phyloP scores from a whole-genome alignment of 176 grass and related monocot species.

The Phragmites australis region DNA sequence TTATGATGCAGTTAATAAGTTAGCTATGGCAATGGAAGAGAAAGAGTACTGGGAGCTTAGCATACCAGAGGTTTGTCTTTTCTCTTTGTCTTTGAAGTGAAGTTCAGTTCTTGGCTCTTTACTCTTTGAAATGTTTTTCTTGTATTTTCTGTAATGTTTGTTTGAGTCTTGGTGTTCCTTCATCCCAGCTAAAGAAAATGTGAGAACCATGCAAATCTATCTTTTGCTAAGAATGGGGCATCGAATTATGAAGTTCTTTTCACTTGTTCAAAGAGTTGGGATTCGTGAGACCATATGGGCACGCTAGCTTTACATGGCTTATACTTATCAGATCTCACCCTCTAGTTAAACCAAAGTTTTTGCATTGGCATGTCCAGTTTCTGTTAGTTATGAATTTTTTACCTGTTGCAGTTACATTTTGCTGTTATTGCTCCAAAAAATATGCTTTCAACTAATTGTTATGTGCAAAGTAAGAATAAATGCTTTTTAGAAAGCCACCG shows the following conservation, averaged over 20 bases:
- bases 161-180: slow-evolving; percentile 1
- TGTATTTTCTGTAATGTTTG: slow-evolving; percentile 6
- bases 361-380: neutral
- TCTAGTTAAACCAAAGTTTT: neutral
- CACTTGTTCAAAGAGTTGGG: slow-evolving; percentile 18
- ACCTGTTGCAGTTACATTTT: neutral
- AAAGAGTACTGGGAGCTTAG: slow-evolving; percentile 93
- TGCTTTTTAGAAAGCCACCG: neutral
- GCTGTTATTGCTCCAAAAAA: neutral
- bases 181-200: neutral
- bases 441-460: neutral
- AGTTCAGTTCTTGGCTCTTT: neutral
- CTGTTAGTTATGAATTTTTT: neutral
- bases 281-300: slow-evolving; percentile 19
- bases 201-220: slow-evolving; percentile 19
- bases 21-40: slow-evolving; percentile 78
- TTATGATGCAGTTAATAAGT: slow-evolving; percentile 52
- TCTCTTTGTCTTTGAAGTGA: slow-evolving; percentile 29
- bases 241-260: slow-evolving; percentile 3
- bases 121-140: slow-evolving; percentile 16
- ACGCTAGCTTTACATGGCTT: slow-evolving; percentile 15
- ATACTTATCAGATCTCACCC: slow-evolving; percentile 8
- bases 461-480: neutral
- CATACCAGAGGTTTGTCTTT: slow-evolving; percentile 65
- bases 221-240: neutral